phyloP scores from a whole-genome alignment of 2,329 filamentous ascomycete genomes.

The Zymoseptoria passerinii region DNA sequence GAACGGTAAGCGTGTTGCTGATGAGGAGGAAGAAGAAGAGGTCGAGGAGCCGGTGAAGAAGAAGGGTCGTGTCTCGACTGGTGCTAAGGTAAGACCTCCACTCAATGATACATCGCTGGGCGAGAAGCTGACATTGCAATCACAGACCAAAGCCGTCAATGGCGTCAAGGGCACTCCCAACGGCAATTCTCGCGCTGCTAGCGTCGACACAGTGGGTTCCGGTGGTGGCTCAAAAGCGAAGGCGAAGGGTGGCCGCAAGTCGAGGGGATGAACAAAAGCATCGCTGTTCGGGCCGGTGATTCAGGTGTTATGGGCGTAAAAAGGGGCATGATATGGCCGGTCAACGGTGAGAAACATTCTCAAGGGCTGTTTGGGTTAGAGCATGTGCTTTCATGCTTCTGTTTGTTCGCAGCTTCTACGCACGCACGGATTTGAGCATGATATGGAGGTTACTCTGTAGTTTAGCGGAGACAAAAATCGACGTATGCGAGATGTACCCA shows the following conservation, averaged over 20 bases:
- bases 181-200: conserved; percentile 74
- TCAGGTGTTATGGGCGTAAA: neutral
- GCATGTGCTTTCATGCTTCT: neutral
- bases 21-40: conserved; percentile 75
- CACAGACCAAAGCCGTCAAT: conserved; percentile 86
- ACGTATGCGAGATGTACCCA: neutral
- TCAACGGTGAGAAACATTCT: neutral
- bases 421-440: neutral
- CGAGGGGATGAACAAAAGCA: neutral
- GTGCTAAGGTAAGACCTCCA: conserved; percentile 57
- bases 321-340: neutral
- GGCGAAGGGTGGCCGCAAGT: conserved; percentile 32
- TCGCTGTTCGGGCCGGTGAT: neutral
- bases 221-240: conserved; percentile 37
- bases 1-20: conserved; percentile 66
- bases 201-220: conserved; percentile 69
- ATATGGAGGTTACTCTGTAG: neutral
- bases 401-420: neutral
- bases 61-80: conserved; percentile 69
- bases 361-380: neutral
- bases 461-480: neutral
- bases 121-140: conserved; percentile 5
- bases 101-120: too few species aligned
- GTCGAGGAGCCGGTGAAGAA: conserved; percentile 72
- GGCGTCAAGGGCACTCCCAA: conserved; percentile 75